Evolutionary conservation across 108 stramenopile species (phyloP), one percentile per base, ranked within the genome.

Genomic region (Skeletonema potamos): DNA sequence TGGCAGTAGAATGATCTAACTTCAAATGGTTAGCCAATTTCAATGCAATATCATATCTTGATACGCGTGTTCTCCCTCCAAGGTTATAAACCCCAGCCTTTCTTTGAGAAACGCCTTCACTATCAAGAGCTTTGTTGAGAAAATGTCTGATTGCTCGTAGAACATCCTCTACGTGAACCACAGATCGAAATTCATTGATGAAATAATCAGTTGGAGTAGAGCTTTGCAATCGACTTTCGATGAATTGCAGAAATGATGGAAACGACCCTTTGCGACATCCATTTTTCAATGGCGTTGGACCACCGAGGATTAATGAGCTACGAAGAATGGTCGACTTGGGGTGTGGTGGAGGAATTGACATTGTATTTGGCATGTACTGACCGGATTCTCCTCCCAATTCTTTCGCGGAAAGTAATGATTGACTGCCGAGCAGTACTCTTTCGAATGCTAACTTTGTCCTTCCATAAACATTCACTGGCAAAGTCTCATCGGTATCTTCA

Each of bases 161-260:
- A 1, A 88, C 86, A 74, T 86, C 82, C 36, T 64, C 27, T 6
- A 89, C 73, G 62, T 72, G 41, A 11, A 91, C 79, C 4, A 87
- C 84, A 18, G 64, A 70, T 27, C 92, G 73, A 70, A 58, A 85
- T 70, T 93, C 92, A 77, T 93, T 84, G 54, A 73, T 77, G 58
- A 71, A 93, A 48, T 70, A 77, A 33, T 77, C 69, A 20, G 76
- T 77, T 4, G 64, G 13, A 4, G 76, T 66, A 41, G 5, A 51
- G 28, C 27, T 74, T 72, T 44, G 72, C 65, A 59, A 61, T 54
- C 73, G 67, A 74, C 27, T 34, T 17, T 76, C 46, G 56, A 81
- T 54, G 81, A 93, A 93, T 58, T 93, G 89, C 46, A 93, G 65
- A 82, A 93, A 93, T 6, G 92, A 70, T 12, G 68, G 75, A 32